Conservation (phyloP, 495 filamentous ascomycete genomes). For the Rostrohypoxylon terebratum region DNA sequence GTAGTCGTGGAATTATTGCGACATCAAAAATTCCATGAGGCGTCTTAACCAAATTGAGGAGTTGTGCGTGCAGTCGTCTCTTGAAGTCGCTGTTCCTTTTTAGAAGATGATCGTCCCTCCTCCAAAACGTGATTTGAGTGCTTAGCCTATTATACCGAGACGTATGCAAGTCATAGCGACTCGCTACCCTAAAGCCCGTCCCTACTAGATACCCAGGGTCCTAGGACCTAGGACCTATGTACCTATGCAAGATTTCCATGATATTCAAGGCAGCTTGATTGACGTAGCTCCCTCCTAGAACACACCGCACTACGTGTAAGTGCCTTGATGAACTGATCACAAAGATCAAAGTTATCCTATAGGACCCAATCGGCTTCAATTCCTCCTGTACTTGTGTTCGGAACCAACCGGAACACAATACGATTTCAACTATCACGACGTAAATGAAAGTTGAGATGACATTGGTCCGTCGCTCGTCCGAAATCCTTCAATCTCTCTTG, state of each 20-base stretch:
- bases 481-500: slow-evolving; percentile 30
- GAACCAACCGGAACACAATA: slow-evolving; percentile 15
- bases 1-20: slow-evolving; percentile 24
- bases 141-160: neutral
- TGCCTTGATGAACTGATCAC: slow-evolving; percentile 12
- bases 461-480: slow-evolving; percentile 16
- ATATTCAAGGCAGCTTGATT: slow-evolving; percentile 1
- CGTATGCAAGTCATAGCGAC: slow-evolving; percentile 12
- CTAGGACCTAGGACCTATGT: too few relatives aligned
- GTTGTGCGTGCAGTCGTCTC: neutral
- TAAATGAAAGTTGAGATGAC: neutral
- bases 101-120: neutral
- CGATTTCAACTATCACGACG: slow-evolving; percentile 8
- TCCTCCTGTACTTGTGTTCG: slow-evolving; percentile 21
- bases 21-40: neutral
- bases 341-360: slow-evolving; percentile 1
- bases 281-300: neutral
- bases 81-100: neutral
- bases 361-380: slow-evolving; percentile 32
- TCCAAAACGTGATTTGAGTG: neutral
- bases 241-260: slow-evolving; percentile 5
- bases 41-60: slow-evolving; percentile 3
- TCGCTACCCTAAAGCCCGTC: neutral
- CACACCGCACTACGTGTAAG: slow-evolving; percentile 1
- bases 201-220: too few relatives aligned